phyloP scores from a whole-genome alignment of 2,329 filamentous ascomycete species.

The Monilinia polystroma region DNA sequence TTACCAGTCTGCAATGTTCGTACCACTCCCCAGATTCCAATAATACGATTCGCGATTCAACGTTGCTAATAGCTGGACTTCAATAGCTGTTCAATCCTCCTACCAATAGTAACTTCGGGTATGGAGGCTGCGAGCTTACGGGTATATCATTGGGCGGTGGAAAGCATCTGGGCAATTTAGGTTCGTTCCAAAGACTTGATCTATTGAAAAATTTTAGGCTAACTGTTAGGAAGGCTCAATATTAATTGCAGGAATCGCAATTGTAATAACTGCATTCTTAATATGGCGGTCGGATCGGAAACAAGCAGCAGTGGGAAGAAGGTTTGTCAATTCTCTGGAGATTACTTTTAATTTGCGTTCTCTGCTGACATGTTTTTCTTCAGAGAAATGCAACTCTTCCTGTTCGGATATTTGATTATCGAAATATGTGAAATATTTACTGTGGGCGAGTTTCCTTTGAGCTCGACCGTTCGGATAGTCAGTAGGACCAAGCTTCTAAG shows the following conservation, averaged over 20 bases:
- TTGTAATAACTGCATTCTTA: constrained; percentile 64
- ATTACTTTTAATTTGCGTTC: not conserved
- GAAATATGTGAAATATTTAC: constrained; percentile 97
- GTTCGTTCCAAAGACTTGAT: constrained; percentile 48
- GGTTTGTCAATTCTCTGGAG: constrained; percentile 51
- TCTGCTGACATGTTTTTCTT: constrained; percentile 29
- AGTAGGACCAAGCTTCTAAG: constrained; percentile 39
- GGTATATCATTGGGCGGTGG: constrained; percentile 71
- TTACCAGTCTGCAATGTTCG: constrained; percentile 82
- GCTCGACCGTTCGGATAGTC: constrained; percentile 68
- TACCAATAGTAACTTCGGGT: constrained; percentile 30
- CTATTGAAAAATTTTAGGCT: constrained; percentile 31
- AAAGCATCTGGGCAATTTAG: constrained; percentile 76
- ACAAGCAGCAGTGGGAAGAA: constrained; percentile 87
- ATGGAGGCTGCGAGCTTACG: constrained; percentile 68
- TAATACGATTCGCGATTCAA: constrained; percentile 14
- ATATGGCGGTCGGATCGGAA: constrained; percentile 83
- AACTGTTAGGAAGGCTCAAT: constrained; percentile 69
- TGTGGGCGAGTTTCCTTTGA: constrained; percentile 81
- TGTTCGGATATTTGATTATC: constrained; percentile 80
- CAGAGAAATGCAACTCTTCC: constrained; percentile 96
- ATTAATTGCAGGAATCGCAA: constrained; percentile 74
- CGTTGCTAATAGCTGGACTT: constrained; percentile 26
- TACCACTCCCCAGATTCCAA: constrained; percentile 34
- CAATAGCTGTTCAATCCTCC: constrained; percentile 60